Percentiles rank a stretch among this genome's conserved stretches.
Conservation (phyloP, 139 green algal species). For the Chlorella sp. region DNA sequence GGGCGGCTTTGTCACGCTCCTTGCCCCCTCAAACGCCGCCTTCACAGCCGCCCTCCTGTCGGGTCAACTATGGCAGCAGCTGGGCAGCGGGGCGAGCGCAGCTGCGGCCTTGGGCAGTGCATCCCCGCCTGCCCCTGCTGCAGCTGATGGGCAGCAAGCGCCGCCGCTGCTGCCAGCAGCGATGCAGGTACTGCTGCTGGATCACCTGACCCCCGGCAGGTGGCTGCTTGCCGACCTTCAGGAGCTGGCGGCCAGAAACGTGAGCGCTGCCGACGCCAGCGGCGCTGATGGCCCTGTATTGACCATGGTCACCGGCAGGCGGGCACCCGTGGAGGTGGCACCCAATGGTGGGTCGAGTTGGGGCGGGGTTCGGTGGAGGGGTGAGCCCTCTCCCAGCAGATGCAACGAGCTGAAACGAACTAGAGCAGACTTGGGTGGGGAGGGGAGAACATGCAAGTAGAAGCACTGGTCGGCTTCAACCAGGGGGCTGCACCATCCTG, state of each 20-base stretch:
- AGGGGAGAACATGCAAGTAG: no score
- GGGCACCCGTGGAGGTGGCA: not conserved
- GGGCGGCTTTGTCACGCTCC: no score
- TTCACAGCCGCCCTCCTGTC: conserved; percentile 21
- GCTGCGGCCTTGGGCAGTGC: not conserved
- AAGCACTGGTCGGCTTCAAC: no score
- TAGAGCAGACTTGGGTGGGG: no score
- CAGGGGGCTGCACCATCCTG: no score
- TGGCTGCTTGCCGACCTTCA: not conserved
- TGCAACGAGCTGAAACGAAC: not conserved
- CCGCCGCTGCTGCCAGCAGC: not conserved
- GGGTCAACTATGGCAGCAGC: conserved; percentile 6
- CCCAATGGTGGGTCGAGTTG: conserved; percentile 6
- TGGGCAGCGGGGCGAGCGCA: not conserved
- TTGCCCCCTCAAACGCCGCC: not conserved
- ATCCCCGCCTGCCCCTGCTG: no score
- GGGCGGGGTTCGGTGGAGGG: no score
- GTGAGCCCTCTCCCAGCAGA: not conserved
- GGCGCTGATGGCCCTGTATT: not conserved
- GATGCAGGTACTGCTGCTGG: not conserved
- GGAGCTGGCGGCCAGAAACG: no score
- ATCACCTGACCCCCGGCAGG: not conserved
- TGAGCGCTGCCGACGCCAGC: not conserved
- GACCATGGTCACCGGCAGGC: not conserved
- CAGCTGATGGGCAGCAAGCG: no score